Evolutionary conservation across 805 yeast genomes (phyloP).

Genomic region (Suhomyces canberraensis): DNA sequence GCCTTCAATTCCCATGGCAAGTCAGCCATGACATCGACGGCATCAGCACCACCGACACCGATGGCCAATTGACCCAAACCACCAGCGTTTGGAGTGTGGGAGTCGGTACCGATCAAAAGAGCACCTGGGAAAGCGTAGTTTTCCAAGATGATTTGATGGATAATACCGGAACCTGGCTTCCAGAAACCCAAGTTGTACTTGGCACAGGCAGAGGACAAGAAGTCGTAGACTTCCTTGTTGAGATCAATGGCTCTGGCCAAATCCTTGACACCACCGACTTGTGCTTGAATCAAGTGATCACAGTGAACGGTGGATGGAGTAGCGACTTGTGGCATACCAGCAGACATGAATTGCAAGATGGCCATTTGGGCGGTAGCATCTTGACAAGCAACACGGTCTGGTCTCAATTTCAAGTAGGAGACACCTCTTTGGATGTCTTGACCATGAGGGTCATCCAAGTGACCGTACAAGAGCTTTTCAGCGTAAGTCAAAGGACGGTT

Average conservation of each 20-base stretch:
- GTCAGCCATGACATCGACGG: conserved; percentile 95
- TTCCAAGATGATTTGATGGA: conserved; percentile 94
- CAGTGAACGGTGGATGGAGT: conserved; percentile 97
- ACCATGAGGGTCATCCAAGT: conserved; percentile 87
- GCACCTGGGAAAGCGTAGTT: conserved; percentile 98
- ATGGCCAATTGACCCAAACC: conserved; percentile 97
- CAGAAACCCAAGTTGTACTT: conserved; percentile 97
- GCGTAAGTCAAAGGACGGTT: conserved; percentile 91
- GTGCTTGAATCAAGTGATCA: conserved; percentile 97
- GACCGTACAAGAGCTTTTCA: conserved; percentile 93
- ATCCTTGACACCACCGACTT: conserved; percentile 84
- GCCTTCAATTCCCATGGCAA: conserved; percentile 99
- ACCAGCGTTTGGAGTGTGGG: conserved; percentile 98
- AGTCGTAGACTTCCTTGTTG: conserved; percentile 92
- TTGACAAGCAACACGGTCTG: conserved; percentile 98
- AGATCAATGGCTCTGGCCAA: conserved; percentile 80
- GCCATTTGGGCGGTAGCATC: conserved; percentile 99
- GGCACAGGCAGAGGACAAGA: conserved; percentile 84
- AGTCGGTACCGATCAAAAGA: conserved; percentile 93
- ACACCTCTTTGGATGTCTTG: conserved; percentile 84
- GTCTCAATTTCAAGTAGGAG: conserved; percentile 89
- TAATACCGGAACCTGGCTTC: conserved; percentile 99
- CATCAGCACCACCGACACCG: conserved; percentile 99
- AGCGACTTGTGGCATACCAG: conserved; percentile 86
- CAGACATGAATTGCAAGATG: conserved; percentile 91